Base-by-base conservation (phyloP, 2,329 filamentous ascomycete genomes). In the Biscogniauxia sp. region DNA sequence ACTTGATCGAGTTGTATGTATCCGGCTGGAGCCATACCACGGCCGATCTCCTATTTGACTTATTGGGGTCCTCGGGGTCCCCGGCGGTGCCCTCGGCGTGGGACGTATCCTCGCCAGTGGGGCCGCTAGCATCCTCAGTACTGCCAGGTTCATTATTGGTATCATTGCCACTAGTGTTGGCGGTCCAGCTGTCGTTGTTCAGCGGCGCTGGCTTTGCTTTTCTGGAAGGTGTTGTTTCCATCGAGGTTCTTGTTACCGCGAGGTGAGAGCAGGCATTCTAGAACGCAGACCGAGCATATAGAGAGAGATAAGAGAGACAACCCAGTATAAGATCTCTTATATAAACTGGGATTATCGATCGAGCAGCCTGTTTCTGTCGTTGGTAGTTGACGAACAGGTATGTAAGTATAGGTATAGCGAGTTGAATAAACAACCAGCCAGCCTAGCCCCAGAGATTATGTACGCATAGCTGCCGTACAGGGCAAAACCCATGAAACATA, bases 11-110 rank as follows among this genome's bases (percentile, higher is more conserved):
- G 54, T 54, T 45, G 56, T 54, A 58, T 45, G 56, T 26, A 20
- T 37, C 17, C 19, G 61, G 52, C 32, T 53, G 55, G 23, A 61
- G 61, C 55, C 61, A 63, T 19, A 58, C 41, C 9, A 59, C 26
- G 32, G 53, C 52, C 19, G 26, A 28, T 51, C 26, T 20, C 19
- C 19, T 51, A 13, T 51, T 51, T 7, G 50, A 51, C 11, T 6
- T 51, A 19, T 5, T 51, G 23, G 19, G 50, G 37, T 45, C 37
- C 13, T 45, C 37, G 37, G 37, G 37, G 37, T 45, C 28, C 28
- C 28, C 17, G 15, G 15, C 11, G 32, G 32, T 37, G 37, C n/a
- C 37, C 37, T 45, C 11, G 15, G 6, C 15, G 11, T 45, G 2
- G 17, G 15, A 2, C 6, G 13, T 45, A n/a, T n/a, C 37, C 37